A percentile compares a stretch with the other conserved stretches of the same genome.
Conservation (phyloP, 2,329 filamentous ascomycete genomes). For the Didymella lethalis region DNA sequence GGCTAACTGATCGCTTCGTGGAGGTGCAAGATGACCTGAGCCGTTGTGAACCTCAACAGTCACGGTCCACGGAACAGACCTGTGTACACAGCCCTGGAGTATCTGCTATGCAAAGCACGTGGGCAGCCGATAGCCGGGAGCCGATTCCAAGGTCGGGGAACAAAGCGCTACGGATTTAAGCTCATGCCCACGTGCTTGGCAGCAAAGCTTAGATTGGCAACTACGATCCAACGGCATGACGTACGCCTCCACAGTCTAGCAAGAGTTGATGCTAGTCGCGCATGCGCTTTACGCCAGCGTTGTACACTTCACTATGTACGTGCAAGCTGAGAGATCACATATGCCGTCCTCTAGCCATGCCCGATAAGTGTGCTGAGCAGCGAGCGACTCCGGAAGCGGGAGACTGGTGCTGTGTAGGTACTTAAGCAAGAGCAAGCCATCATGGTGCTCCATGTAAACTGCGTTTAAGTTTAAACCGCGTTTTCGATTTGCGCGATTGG, state of each 20-base stretch:
- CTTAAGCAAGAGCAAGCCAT: conserved; percentile 1
- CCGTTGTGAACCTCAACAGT: neutral
- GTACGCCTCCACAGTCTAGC: neutral
- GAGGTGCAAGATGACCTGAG: neutral
- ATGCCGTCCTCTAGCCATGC: neutral
- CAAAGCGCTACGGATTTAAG: neutral
- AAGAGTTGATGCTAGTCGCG: neutral
- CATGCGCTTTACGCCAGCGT: neutral
- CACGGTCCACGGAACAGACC: neutral
- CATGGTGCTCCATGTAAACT: neutral
- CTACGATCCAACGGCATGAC: neutral
- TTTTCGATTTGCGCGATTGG: neutral
- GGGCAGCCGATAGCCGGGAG: neutral
- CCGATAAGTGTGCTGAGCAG: neutral
- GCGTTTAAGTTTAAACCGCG: neutral
- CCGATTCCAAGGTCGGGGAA: neutral
- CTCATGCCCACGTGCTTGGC: conserved; percentile 14
- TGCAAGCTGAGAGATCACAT: neutral
- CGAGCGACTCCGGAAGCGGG: neutral
- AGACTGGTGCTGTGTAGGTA: neutral
- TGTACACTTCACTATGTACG: neutral
- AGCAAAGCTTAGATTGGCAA: conserved; percentile 13
- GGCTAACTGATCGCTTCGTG: neutral
- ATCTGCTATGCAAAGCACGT: neutral
- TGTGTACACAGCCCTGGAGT: no score